Evolutionary conservation across 2,329 filamentous ascomycete genomes (phyloP).

Genomic region (Phialocephala sp.): DNA sequence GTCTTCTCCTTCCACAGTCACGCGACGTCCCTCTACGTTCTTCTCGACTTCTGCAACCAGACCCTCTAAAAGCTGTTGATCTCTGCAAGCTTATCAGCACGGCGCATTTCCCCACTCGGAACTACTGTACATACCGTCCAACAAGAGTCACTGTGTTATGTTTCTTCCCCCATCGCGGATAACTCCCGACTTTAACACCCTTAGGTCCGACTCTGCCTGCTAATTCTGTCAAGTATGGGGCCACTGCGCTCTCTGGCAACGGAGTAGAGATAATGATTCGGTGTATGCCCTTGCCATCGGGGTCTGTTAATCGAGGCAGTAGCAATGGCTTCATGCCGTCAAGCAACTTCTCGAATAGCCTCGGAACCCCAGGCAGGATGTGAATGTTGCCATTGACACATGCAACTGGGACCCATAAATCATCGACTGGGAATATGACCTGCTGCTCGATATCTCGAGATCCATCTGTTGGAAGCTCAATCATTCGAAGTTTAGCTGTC

Average conservation of each 20-base stretch:
- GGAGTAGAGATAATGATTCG: constrained; percentile 87
- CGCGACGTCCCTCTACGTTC: constrained; percentile 74
- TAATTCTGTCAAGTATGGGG: constrained; percentile 80
- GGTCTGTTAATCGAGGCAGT: constrained; percentile 74
- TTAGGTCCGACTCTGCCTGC: constrained; percentile 73
- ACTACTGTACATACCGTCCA: constrained; percentile 56
- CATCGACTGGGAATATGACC: constrained; percentile 77
- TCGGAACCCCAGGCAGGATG: constrained; percentile 88
- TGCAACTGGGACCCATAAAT: constrained; percentile 88
- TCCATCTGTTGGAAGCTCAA: constrained; percentile 80
- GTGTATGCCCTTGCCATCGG: constrained; percentile 79
- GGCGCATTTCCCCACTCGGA: background rate
- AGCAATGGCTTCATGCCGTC: constrained; percentile 76
- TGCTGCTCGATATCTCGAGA: constrained; percentile 69
- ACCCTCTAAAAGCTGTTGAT: constrained; percentile 78
- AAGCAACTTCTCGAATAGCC: constrained; percentile 79
- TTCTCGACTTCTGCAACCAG: constrained; percentile 78
- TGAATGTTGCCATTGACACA: constrained; percentile 94
- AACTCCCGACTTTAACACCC: constrained; percentile 93
- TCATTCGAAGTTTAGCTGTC: constrained; percentile 88
- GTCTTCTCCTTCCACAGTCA: constrained; percentile 74
- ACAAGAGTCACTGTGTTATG: constrained; percentile 91
- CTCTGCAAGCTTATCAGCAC: constrained; percentile 49
- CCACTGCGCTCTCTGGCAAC: constrained; percentile 83
- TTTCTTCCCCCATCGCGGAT: constrained; percentile 88